phyloP scores from a whole-genome alignment of 2,329 filamentous ascomycete species.

The Neofusicoccum sp. region DNA sequence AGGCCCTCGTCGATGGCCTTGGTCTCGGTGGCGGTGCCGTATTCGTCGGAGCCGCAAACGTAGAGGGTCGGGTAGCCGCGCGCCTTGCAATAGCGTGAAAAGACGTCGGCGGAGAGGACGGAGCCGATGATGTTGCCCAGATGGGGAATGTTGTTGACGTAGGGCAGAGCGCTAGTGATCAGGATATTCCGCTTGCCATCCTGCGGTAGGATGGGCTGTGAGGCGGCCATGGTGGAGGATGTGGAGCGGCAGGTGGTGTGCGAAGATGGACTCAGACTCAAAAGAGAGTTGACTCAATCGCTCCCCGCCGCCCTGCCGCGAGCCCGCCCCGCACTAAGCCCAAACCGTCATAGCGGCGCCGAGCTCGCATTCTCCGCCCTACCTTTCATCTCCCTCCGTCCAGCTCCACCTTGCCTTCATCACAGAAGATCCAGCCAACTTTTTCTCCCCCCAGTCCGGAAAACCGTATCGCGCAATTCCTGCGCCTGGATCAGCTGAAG shows the following conservation, averaged over 20 bases:
- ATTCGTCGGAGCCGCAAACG: slow-evolving; percentile 89
- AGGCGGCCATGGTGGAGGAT: slow-evolving; percentile 21
- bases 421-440: no score
- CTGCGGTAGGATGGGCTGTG: slow-evolving; percentile 47
- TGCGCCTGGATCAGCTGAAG: no score
- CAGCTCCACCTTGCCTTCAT: no score
- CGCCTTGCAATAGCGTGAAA: slow-evolving; percentile 69
- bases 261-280: slow-evolving; percentile 4
- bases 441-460: no score
- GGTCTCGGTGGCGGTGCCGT: slow-evolving; percentile 93
- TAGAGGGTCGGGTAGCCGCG: slow-evolving; percentile 77
- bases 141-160: slow-evolving; percentile 74
- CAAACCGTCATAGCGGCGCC: background rate
- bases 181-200: slow-evolving; percentile 76
- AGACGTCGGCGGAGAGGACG: slow-evolving; percentile 87
- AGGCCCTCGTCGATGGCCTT: slow-evolving; percentile 87
- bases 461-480: no score
- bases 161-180: slow-evolving; percentile 87
- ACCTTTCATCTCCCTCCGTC: no score
- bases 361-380: background rate
- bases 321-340: slow-evolving; percentile 16
- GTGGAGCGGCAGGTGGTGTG: background rate
- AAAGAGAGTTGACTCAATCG: slow-evolving; percentile 1
- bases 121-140: slow-evolving; percentile 86
- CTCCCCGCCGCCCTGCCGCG: slow-evolving; percentile 8